These are phyloP conservation scores for Vickermania spadyakhi DNA, from an alignment of 208 protist species.

Conservation along the genomic window DNA sequence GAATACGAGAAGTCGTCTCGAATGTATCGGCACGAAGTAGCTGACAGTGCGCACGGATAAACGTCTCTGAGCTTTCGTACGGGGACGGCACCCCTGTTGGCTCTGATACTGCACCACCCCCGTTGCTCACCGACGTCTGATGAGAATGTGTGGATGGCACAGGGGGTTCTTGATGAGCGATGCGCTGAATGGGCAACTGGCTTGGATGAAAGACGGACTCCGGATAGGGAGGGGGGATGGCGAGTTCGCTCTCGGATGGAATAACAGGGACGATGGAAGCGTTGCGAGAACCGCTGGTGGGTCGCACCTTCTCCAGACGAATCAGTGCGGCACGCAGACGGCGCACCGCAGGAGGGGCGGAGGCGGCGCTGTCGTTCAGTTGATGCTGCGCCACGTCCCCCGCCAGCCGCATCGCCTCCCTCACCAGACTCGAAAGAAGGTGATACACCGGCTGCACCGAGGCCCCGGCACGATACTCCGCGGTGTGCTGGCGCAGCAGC, in stretches of 20 bases:
- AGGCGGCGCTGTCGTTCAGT: background rate
- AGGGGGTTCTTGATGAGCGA: background rate
- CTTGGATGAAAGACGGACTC: conserved; percentile 44
- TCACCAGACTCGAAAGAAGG: conserved; percentile 10
- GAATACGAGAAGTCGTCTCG: conserved; percentile 51
- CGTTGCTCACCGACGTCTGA: background rate
- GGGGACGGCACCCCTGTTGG: background rate
- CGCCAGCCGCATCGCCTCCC: background rate
- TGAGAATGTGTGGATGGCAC: no score
- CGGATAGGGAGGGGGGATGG: conserved; percentile 37
- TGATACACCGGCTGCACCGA: conserved; percentile 16
- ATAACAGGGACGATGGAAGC: conserved; percentile 23
- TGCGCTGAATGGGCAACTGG: conserved; percentile 65
- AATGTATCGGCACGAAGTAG: conserved; percentile 86
- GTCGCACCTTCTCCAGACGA: background rate
- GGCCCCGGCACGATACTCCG: conserved; percentile 3
- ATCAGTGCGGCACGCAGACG: background rate
- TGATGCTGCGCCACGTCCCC: background rate
- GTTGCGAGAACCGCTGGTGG: background rate
- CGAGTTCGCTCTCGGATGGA: conserved; percentile 46
- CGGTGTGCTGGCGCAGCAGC: conserved; percentile 27
- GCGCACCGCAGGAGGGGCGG: background rate
- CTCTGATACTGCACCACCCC: background rate
- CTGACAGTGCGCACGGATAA: conserved; percentile 61
- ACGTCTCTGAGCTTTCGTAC: conserved; percentile 41